phyloP scores from a whole-genome alignment of 495 filamentous ascomycete genomes.

The Ascobolus immersus region DNA sequence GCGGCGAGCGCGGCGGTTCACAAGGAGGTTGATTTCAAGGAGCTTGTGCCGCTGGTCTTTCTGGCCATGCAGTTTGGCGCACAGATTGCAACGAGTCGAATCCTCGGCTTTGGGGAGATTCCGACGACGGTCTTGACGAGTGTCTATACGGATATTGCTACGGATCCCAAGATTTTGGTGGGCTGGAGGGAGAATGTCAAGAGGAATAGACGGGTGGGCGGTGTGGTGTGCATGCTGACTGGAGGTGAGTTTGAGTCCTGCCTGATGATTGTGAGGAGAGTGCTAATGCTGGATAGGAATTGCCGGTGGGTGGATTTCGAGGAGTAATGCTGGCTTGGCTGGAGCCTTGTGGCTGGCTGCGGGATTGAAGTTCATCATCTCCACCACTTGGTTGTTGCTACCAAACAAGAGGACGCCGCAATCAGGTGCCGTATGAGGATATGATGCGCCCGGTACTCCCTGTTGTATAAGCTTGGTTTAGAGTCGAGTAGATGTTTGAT shows the following conservation, averaged over 20 bases:
- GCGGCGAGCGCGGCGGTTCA: background rate
- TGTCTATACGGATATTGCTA: constrained; percentile 40
- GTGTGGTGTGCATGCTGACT: constrained; percentile 29
- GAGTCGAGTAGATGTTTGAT: too few relatives aligned
- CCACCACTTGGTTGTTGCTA: constrained; percentile 2
- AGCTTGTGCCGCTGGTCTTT: constrained; percentile 32
- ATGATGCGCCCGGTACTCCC: too few relatives aligned
- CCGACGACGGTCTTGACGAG: constrained; percentile 50
- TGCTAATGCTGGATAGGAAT: too few relatives aligned
- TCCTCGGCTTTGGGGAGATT: constrained; percentile 40
- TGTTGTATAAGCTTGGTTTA: too few relatives aligned
- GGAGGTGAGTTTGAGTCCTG: constrained; percentile 22
- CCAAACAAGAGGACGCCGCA: too few relatives aligned
- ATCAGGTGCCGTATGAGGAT: too few relatives aligned
- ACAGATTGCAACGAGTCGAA: constrained; percentile 37
- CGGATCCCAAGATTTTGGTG: constrained; percentile 28
- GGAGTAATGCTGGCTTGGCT: constrained; percentile 28
- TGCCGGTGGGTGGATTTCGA: constrained; percentile 35
- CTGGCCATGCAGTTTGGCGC: constrained; percentile 48
- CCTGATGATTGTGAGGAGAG: too few relatives aligned
- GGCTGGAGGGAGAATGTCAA: constrained; percentile 34
- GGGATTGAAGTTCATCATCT: constrained; percentile 25
- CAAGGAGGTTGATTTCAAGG: constrained; percentile 12
- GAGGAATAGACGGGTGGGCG: constrained; percentile 34
- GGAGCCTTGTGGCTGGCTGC: constrained; percentile 34